Conservation (phyloP, 257 asterid genomes). For the Gynochthodes officinalis region DNA sequence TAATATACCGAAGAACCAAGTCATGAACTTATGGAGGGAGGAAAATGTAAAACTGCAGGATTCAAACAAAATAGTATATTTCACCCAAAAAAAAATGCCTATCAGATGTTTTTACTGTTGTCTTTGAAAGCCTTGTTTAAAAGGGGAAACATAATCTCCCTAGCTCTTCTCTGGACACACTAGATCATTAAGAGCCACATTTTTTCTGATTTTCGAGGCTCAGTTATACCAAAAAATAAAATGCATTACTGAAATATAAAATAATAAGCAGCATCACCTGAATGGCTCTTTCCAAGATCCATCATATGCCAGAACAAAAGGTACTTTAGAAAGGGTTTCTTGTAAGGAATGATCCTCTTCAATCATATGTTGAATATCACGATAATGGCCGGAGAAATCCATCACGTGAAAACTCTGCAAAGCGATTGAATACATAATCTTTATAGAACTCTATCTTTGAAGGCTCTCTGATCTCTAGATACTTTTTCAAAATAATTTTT, state of each 20-base stretch:
- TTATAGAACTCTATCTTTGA: conserved; percentile 62
- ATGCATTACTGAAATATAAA: not conserved
- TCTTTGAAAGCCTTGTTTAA: not conserved
- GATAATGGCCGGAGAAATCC: conserved; percentile 56
- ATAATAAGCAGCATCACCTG: conserved; percentile 48
- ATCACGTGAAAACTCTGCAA: conserved; percentile 57
- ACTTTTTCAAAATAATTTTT: conserved; percentile 55
- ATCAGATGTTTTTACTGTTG: not conserved
- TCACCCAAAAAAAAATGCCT: not conserved
- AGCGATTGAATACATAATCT: conserved; percentile 60
- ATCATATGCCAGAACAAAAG: conserved; percentile 71
- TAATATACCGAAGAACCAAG: not conserved
- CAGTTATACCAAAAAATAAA: not conserved
- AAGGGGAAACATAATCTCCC: too few species aligned
- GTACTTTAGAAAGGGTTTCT: conserved; percentile 50
- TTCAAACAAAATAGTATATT: not conserved
- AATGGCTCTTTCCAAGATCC: conserved; percentile 86
- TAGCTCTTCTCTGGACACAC: not conserved
- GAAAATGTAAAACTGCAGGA: not conserved
- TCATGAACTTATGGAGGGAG: not conserved
- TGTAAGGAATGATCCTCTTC: conserved; percentile 63
- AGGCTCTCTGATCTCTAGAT: conserved; percentile 68
- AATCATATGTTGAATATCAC: conserved; percentile 56
- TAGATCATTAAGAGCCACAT: not conserved
- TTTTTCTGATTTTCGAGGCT: not conserved